These are phyloP conservation scores for Termitomyces bulborhizus DNA, from an alignment of 768 basidiomycete genomes.

Conservation along the genomic window DNA sequence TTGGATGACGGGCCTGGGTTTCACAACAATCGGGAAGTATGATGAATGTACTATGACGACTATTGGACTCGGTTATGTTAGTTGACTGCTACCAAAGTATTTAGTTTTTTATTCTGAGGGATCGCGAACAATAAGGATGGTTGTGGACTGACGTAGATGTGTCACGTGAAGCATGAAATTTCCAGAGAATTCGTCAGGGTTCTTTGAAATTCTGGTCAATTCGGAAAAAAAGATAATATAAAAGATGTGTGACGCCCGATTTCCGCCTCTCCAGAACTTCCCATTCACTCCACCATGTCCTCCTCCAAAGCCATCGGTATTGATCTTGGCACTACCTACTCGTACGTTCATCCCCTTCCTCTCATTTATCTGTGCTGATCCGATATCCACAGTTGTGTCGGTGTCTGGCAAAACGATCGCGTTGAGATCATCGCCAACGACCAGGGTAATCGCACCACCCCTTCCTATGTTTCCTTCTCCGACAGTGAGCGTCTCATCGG, in stretches of 20 bases:
- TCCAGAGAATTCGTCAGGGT: conserved; percentile 41
- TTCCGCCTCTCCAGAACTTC: conserved; percentile 9
- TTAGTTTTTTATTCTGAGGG: background rate
- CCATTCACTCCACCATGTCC: conserved; percentile 33
- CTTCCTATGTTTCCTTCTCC: conserved; percentile 94
- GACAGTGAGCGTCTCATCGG: conserved; percentile 96
- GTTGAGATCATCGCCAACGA: conserved; percentile 98
- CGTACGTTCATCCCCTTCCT: conserved; percentile 41
- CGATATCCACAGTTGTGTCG: conserved; percentile 70
- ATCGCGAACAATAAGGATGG: background rate
- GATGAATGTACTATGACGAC: background rate
- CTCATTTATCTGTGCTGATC: conserved; percentile 5
- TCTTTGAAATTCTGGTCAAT: conserved; percentile 27
- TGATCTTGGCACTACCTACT: conserved; percentile 91
- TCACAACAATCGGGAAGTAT: conserved; percentile 16
- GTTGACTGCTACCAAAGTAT: background rate
- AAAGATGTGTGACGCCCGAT: conserved; percentile 19
- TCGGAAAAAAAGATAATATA: conserved; percentile 29
- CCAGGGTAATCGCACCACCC: conserved; percentile 93
- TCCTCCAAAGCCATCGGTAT: conserved; percentile 83
- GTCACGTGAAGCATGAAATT: conserved; percentile 33
- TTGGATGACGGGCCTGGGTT: conserved; percentile 48
- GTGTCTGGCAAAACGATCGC: conserved; percentile 99
- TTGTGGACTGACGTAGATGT: conserved; percentile 14
- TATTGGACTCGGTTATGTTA: conserved; percentile 2